Base-by-base conservation (phyloP, 257 asterid genomes). In the Paulownia fortunei region DNA sequence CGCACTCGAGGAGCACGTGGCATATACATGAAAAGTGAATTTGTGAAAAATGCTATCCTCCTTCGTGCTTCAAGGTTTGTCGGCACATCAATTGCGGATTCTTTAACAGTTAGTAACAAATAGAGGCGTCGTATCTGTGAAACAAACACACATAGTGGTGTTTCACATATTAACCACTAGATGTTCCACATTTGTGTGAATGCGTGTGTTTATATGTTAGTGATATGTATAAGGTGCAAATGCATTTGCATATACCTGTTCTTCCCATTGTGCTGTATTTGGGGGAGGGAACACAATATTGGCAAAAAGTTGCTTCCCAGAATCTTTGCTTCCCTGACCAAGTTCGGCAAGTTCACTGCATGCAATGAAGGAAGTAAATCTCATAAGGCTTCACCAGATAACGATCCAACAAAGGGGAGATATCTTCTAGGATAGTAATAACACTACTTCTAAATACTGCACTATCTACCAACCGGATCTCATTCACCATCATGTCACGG, bases 21-120 rank as follows among this genome's bases (percentile, higher is more conserved):
- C 97, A 90, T 92, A 68, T 88, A 88, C 97, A 92, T 92, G 84
- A 92, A 92, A 65, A 92, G 86, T 75, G 97, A 92, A 80, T 92
- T 92, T 19, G 96, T 86, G 74, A 92, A 92, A 86, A 92, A 92
- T 66, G 92, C 79, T 76, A 92, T 86, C 89, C 97, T 87, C 66
- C 97, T 74, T 27, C 96, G 92, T 68, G 97, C 96, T 86, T 92
- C 97, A 79, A 92, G 92, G 84, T 92, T 92, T 60, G 90, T 90
- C 19, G 97, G 97, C 86, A 92, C 92, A 71, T 92, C 97, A 79
- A 81, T 81, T 47, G 94, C 94, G 66, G 97, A 92, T 85, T 92
- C 97, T 84, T 83, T 92, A 39, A 90, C 94, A 30, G 97, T 92
- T 42, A 92, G 82, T 69, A 92, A 94, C 74, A 92, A 88, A 87